These are phyloP conservation scores for Colletotrichum tamarilloi DNA, from an alignment of 2,329 filamentous ascomycete genomes.

Conservation along the genomic window DNA sequence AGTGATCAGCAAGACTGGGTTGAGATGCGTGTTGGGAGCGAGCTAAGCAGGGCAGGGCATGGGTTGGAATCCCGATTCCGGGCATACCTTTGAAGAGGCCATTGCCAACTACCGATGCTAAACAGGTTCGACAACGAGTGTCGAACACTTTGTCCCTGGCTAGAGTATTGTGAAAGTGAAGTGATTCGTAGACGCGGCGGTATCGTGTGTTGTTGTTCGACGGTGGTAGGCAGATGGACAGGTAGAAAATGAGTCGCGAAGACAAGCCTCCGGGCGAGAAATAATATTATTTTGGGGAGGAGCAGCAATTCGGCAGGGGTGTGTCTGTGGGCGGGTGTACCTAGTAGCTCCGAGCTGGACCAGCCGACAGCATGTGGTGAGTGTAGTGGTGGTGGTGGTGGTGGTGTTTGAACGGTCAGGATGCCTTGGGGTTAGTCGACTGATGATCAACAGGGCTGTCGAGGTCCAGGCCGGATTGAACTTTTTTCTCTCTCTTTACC, in stretches of 20 bases:
- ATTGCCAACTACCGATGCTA: conserved; percentile 56
- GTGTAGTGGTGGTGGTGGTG: conserved; percentile 15
- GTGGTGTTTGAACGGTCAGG: conserved; percentile 20
- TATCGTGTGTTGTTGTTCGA: conserved; percentile 21
- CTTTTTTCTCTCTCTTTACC: not conserved
- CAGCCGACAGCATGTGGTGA: conserved; percentile 33
- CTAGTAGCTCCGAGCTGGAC: conserved; percentile 34
- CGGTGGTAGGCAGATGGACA: conserved; percentile 18
- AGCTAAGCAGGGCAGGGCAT: conserved; percentile 32
- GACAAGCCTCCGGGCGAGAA: conserved; percentile 35
- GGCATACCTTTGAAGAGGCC: conserved; percentile 71
- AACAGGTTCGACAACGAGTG: conserved; percentile 39
- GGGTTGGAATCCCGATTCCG: conserved; percentile 34
- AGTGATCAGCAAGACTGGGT: conserved; percentile 51
- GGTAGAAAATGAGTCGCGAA: conserved; percentile 36
- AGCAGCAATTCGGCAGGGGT: conserved; percentile 37
- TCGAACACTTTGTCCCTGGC: conserved; percentile 37
- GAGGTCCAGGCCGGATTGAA: conserved; percentile 31
- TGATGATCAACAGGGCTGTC: conserved; percentile 30
- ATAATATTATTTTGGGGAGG: conserved; percentile 40
- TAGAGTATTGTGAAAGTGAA: conserved; percentile 39
- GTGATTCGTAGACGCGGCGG: conserved; percentile 9
- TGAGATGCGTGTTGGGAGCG: conserved; percentile 28
- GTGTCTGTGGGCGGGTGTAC: conserved; percentile 37
- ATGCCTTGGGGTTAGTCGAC: conserved; percentile 27